phyloP scores from a whole-genome alignment of 2,329 filamentous ascomycete species.

The Botryosphaeria dothidea region DNA sequence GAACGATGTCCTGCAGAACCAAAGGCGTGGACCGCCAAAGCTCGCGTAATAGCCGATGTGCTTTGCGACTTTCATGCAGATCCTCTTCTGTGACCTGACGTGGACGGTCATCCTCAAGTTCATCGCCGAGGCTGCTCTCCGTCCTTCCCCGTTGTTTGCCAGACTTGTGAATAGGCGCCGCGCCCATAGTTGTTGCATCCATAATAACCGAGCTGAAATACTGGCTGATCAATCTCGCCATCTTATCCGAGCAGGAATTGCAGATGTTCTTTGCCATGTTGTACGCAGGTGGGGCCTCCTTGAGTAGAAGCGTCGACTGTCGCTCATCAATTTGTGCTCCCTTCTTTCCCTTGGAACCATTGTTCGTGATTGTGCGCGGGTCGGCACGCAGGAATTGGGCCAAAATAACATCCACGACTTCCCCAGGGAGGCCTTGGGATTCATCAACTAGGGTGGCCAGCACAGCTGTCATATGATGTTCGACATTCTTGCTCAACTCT shows the following conservation, averaged over 20 bases:
- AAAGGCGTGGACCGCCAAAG: slow-evolving; percentile 89
- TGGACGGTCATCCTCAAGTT: slow-evolving; percentile 47
- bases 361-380: slow-evolving; percentile 55
- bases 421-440: slow-evolving; percentile 70
- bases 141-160: slow-evolving; percentile 27
- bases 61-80: slow-evolving; percentile 83
- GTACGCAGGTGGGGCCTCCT: slow-evolving; percentile 89
- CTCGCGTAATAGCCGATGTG: slow-evolving; percentile 85
- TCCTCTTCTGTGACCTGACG: slow-evolving; percentile 77
- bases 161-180: slow-evolving; percentile 53
- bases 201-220: slow-evolving; percentile 98
- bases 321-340: slow-evolving; percentile 64
- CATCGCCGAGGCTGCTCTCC: slow-evolving; percentile 36
- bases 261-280: slow-evolving; percentile 96
- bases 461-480: slow-evolving; percentile 86
- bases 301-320: slow-evolving; percentile 80
- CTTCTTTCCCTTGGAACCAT: slow-evolving; percentile 52
- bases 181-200: slow-evolving; percentile 61
- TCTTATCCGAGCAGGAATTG: slow-evolving; percentile 85
- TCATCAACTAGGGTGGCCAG: slow-evolving; percentile 87
- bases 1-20: slow-evolving; percentile 89
- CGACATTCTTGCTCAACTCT: slow-evolving; percentile 86
- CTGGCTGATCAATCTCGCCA: slow-evolving; percentile 90
- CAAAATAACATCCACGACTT: slow-evolving; percentile 89
- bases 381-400: slow-evolving; percentile 93